phyloP scores from a whole-genome alignment of 495 filamentous ascomycete genomes.

The Xylaria bambusicola region DNA sequence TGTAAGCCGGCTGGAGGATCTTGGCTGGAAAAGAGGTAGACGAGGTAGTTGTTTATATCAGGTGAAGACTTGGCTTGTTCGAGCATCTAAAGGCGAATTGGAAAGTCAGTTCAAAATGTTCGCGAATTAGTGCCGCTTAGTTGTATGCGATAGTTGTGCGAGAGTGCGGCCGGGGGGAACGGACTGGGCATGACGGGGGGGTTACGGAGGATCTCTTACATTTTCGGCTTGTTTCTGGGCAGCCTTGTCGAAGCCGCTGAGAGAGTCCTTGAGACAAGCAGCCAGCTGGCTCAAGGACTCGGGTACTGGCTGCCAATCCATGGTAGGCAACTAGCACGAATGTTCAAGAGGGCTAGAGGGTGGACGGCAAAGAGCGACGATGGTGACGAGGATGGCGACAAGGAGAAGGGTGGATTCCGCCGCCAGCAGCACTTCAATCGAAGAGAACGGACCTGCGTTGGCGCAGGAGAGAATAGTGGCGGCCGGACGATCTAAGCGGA shows the following conservation, averaged over 20 bases:
- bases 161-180: neutral
- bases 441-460: neutral
- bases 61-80: conserved; percentile 84
- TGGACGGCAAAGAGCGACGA: neutral
- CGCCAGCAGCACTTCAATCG: neutral
- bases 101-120: conserved; percentile 9
- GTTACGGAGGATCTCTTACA: conserved; percentile 41
- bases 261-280: conserved; percentile 84
- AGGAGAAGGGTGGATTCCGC: neutral
- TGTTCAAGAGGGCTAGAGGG: neutral
- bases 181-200: conserved; percentile 3
- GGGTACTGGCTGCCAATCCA: conserved; percentile 92
- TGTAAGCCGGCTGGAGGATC: conserved; percentile 59
- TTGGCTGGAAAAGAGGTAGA: conserved; percentile 79
- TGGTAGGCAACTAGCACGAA: conserved; percentile 41
- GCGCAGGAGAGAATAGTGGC: neutral
- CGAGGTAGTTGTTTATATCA: conserved; percentile 96
- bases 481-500: neutral
- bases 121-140: neutral
- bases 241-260: conserved; percentile 74
- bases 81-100: conserved; percentile 71
- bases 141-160: neutral
- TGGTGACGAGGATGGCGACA: neutral
- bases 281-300: conserved; percentile 87
- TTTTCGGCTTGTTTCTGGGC: conserved; percentile 82